These are phyloP conservation scores for Talinum fruticosum DNA, from an alignment of 148 eudicot genomes.

Conservation along the genomic window DNA sequence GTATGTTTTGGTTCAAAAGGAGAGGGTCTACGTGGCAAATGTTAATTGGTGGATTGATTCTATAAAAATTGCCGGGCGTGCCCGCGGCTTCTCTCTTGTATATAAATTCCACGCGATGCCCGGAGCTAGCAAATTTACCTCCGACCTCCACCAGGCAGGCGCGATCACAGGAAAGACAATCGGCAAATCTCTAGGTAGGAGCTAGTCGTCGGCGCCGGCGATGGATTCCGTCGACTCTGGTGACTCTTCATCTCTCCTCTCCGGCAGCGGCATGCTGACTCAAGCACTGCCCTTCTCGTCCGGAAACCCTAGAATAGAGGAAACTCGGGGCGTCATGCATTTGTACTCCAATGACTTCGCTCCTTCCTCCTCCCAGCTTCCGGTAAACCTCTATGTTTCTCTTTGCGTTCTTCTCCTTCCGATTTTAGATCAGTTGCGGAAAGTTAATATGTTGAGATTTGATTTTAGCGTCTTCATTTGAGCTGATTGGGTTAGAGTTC, in stretches of 20 bases:
- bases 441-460: neutral
- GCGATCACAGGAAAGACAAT: neutral
- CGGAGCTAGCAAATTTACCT: constrained; percentile 9
- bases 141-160: neutral
- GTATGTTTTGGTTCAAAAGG: too few relatives aligned
- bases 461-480: neutral
- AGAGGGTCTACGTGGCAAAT: too few relatives aligned
- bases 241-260: constrained; percentile 12
- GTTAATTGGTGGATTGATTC: neutral
- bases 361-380: constrained; percentile 45
- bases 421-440: neutral
- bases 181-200: constrained; percentile 6
- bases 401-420: neutral
- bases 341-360: constrained; percentile 44
- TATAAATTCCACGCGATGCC: constrained; percentile 5
- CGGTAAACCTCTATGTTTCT: constrained; percentile 39
- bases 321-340: constrained; percentile 74
- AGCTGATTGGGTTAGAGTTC: neutral
- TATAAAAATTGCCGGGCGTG: neutral
- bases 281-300: constrained; percentile 67
- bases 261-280: constrained; percentile 10
- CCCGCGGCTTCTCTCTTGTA: neutral
- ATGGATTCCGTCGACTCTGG: constrained; percentile 29
- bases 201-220: constrained; percentile 5
- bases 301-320: constrained; percentile 97